Conservation (phyloP, 768 basidiomycete genomes). For the Boletus reticuloceps region DNA sequence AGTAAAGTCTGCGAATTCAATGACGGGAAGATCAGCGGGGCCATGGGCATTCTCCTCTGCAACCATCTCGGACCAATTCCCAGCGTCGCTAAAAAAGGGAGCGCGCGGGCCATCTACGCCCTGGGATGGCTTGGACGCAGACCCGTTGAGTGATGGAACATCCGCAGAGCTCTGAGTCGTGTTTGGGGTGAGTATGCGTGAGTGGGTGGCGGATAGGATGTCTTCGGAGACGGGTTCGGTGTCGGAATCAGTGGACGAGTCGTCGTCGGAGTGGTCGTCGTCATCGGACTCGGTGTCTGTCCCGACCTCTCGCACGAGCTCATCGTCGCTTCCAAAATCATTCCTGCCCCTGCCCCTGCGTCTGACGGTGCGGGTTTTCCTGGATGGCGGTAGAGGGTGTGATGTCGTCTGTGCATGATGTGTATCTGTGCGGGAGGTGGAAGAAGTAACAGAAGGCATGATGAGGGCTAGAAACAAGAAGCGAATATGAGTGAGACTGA, state of each 20-base stretch:
- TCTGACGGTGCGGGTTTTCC: constrained; percentile 46
- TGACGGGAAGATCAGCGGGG: constrained; percentile 68
- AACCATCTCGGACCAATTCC: constrained; percentile 86
- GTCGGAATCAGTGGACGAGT: constrained; percentile 66
- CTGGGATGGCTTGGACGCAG: constrained; percentile 24
- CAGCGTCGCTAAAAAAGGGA: constrained; percentile 53
- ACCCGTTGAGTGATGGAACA: constrained; percentile 26
- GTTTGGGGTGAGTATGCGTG: constrained; percentile 61
- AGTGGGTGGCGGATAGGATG: constrained; percentile 46
- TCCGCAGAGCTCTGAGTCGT: constrained; percentile 61
- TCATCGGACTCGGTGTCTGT: constrained; percentile 70
- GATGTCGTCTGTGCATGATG: constrained; percentile 28
- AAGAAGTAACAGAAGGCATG: constrained; percentile 48
- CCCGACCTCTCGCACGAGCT: constrained; percentile 66
- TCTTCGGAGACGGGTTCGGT: constrained; percentile 70
- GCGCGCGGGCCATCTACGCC: constrained; percentile 33
- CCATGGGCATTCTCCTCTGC: constrained; percentile 66
- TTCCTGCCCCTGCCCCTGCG: constrained; percentile 62
- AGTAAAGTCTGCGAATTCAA: constrained; percentile 69
- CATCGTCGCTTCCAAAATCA: constrained; percentile 71
- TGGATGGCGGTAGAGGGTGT: constrained; percentile 32
- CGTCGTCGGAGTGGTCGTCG: constrained; percentile 56
- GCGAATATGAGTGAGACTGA: constrained; percentile 2
- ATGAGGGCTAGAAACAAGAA: constrained; percentile 19
- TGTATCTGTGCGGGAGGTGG: constrained; percentile 29